These are phyloP conservation scores for Zygosaccharomyces bailii DNA, from an alignment of 805 yeast genomes.

Conservation along the genomic window DNA sequence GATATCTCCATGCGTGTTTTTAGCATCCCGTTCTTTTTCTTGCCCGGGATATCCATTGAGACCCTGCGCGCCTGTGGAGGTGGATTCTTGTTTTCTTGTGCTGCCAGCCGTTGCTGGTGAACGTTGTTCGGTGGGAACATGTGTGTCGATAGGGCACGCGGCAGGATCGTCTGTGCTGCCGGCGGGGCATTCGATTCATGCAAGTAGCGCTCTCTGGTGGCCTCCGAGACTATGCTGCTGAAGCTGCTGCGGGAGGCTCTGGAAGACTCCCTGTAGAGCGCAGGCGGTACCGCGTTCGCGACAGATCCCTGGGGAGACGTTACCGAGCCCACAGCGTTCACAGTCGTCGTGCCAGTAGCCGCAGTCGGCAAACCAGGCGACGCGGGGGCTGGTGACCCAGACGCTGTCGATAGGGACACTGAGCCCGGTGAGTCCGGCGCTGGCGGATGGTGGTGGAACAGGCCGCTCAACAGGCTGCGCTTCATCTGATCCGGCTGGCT, in stretches of 20 bases:
- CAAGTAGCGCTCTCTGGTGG: constrained; percentile 34
- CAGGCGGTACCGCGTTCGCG: constrained; percentile 4
- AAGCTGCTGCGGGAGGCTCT: constrained; percentile 23
- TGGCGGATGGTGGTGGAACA: constrained; percentile 18
- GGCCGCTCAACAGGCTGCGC: constrained; percentile 32
- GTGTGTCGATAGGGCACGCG: constrained; percentile 60
- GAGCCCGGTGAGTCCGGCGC: background rate
- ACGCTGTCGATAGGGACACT: background rate
- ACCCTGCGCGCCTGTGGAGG: constrained; percentile 20
- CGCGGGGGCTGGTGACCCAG: constrained; percentile 1
- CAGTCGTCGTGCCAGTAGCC: constrained; percentile 14
- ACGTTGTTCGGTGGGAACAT: constrained; percentile 53
- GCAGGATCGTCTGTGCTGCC: constrained; percentile 53
- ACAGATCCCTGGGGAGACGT: constrained; percentile 23
- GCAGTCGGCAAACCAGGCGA: constrained; percentile 6
- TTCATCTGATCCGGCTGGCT: constrained; percentile 22
- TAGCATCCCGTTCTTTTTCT: constrained; percentile 25
- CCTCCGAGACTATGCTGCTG: constrained; percentile 38
- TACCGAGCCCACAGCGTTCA: constrained; percentile 32
- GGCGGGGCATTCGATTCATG: constrained; percentile 59
- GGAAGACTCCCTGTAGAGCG: constrained; percentile 1
- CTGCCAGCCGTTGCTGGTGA: constrained; percentile 30
- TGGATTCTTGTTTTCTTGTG: constrained; percentile 8
- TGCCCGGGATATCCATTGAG: constrained; percentile 36
- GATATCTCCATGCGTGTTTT: constrained; percentile 36